phyloP scores from a whole-genome alignment of 2,329 filamentous ascomycete species.

The Fusarium cyanostomum region DNA sequence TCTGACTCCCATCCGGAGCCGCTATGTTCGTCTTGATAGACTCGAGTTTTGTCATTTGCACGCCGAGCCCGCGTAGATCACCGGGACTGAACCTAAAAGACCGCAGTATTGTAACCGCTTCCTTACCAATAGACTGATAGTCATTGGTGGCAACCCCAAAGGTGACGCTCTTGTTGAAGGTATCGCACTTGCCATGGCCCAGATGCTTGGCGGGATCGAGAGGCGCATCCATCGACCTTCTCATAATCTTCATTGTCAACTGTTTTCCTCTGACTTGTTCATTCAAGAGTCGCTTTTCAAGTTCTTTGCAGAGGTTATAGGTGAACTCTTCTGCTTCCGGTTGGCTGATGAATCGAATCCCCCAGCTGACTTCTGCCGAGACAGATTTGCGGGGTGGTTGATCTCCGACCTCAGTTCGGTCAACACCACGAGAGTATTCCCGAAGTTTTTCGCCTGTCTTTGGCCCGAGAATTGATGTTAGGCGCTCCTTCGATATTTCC shows the following conservation, averaged over 20 bases:
- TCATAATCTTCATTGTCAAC: slow-evolving; percentile 95
- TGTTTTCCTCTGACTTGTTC: slow-evolving; percentile 89
- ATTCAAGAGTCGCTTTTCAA: slow-evolving; percentile 81
- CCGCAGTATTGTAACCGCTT: slow-evolving; percentile 84
- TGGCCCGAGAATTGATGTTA: slow-evolving; percentile 79
- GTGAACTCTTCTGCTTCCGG: slow-evolving; percentile 95
- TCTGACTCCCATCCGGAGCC: slow-evolving; percentile 79
- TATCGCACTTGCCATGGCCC: slow-evolving; percentile 94
- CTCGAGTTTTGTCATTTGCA: slow-evolving; percentile 94
- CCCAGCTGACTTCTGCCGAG: slow-evolving; percentile 98
- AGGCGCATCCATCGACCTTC: slow-evolving; percentile 84
- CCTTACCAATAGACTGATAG: slow-evolving; percentile 75
- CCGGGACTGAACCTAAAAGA: slow-evolving; percentile 87
- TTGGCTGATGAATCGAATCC: slow-evolving; percentile 91
- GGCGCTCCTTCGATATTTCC: slow-evolving; percentile 76
- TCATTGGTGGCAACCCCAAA: slow-evolving; percentile 88
- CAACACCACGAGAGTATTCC: slow-evolving; percentile 90
- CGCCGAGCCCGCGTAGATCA: slow-evolving; percentile 89
- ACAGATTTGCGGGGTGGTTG: slow-evolving; percentile 90
- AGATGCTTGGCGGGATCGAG: slow-evolving; percentile 92
- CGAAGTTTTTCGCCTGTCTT: slow-evolving; percentile 93
- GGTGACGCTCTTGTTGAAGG: slow-evolving; percentile 85
- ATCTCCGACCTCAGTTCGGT: slow-evolving; percentile 84
- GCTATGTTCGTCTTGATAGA: slow-evolving; percentile 70
- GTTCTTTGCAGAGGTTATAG: slow-evolving; percentile 82